phyloP scores from a whole-genome alignment of 306 rosid genomes.

The Castanospermum australe region DNA sequence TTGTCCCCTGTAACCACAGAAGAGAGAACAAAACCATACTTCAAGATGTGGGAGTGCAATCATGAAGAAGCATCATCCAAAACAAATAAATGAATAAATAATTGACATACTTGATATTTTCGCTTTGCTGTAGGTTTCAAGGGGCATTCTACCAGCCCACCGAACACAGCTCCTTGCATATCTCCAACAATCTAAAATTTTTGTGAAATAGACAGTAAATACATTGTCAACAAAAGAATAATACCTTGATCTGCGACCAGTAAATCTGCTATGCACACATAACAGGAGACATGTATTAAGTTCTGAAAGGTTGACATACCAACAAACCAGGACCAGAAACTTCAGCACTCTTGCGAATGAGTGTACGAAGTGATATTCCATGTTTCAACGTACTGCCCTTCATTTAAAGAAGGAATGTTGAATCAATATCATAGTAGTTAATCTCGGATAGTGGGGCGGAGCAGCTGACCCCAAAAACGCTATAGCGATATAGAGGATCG shows the following conservation, averaged over 20 bases:
- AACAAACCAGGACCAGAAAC: slow-evolving; percentile 87
- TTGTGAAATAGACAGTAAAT: slow-evolving; percentile 18
- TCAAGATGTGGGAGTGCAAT: slow-evolving; percentile 17
- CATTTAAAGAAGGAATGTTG: slow-evolving; percentile 58
- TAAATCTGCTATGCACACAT: slow-evolving; percentile 20
- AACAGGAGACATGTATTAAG: not conserved
- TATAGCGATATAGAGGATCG: too few relatives aligned
- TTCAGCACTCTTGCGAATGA: slow-evolving; percentile 86
- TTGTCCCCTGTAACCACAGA: slow-evolving; percentile 67
- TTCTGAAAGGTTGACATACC: slow-evolving; percentile 46
- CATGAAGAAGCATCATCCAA: not conserved
- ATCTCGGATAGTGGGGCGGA: too few relatives aligned
- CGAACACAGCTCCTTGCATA: slow-evolving; percentile 88
- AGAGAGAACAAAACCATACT: slow-evolving; percentile 27
- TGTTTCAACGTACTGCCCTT: slow-evolving; percentile 99
- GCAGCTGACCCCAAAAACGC: too few relatives aligned
- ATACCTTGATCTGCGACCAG: not conserved
- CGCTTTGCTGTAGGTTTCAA: slow-evolving; percentile 82
- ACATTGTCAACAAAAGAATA: slow-evolving; percentile 11
- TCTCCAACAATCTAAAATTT: slow-evolving; percentile 82
- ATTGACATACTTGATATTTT: slow-evolving; percentile 76
- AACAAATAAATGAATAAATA: slow-evolving; percentile 10
- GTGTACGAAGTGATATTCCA: slow-evolving; percentile 96
- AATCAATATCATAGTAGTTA: too few relatives aligned
- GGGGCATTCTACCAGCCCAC: slow-evolving; percentile 86